Evolutionary conservation across 1,284 basidiomycete genomes (phyloP), one percentile per base, ranked within the genome.

Genomic region (Ustilago loliicola): DNA sequence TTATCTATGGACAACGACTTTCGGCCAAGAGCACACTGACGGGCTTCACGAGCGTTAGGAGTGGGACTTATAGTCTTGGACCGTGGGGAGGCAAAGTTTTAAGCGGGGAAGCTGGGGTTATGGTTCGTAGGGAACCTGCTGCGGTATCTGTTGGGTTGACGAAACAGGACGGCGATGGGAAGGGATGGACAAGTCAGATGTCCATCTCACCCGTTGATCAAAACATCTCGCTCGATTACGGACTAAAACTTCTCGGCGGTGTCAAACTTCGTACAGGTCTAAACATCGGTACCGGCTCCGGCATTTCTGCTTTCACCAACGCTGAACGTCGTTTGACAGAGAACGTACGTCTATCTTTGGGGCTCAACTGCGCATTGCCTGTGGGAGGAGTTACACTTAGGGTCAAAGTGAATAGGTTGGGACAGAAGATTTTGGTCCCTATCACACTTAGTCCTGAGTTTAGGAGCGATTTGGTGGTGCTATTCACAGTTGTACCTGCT

Each of bases 341-440:
- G 61, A 85, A 83, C 52, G 79, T 84, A 4, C 73, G 82, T 10
- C 58, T 86, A 2, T 80, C 84, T 0, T 51, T 87, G 34, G 86
- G 85, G 1, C 54, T 88, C 53, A 84, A 84, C 11, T 79, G 82
- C 50, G 83, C 79, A 0, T 40, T 87, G 0, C 80, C 84, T 0
- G 48, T 69, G 1, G 87, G 86, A 1, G 77, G 80, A 3, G 80
- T 88, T 29, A 82, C 77, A 17, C 51, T 87, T 62, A 78, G 86
- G 15, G 27, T 88, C n/a, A 80, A 70, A 60, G 75, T 89, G 52
- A 86, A 87, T n/a, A 85, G 89, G 29, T 77, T 91, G 3, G 90
- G 90, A 3, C 91, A 92, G 76, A 88, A 88, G 47, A 85, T 91
- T 76, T 83, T 87, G 11, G 62, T 91, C 6, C 91, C 91, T 3